Evolutionary conservation across 768 basidiomycete genomes (phyloP), one percentile per base, ranked within the genome.

Genomic region (Gautieria morchelliformis): DNA sequence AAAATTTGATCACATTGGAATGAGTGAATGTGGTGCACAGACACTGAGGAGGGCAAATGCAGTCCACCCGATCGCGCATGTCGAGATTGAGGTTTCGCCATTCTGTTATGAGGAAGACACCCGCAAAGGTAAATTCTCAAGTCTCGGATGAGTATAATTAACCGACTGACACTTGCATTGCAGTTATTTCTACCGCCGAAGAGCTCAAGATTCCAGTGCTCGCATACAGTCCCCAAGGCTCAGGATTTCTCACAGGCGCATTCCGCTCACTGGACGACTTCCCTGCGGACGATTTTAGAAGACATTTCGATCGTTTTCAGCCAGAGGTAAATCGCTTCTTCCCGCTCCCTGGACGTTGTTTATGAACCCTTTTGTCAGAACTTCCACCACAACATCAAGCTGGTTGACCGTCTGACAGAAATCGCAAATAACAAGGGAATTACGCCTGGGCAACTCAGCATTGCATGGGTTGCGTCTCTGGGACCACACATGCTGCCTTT

Each of bases 71-170:
- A 75, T 85, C 58, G 72, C 78, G 11, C 72, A 77, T 14, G 79
- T 82, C 10, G 84, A 88, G 66, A 83, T 86, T 53, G 87, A 88
- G 65, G 69, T 84, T 46, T 84, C 81, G 63, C 75, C 79, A 3
- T 84, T 80, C 74, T 72, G 77, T 2, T 82, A 81, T 53, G 79
- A 80, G 58, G 70, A 73, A 19, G 72, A 80, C 53, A 75, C 79
- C 12, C 74, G 72, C 61, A 70, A 75, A n/a, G 75, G 75, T 73
- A 52, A 30, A 64, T 15, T 22, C n/a, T 32, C 20, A 2, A 35
- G 11, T 12, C 2, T 39, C 48, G 15, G 27, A 10, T 39, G 27
- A 12, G 27, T 40, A 56, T 51, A 33, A 39, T 12, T 14, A 27
- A 7, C 42, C 22, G 2, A 17, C 15, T 52, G 33, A 52, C 37